Percentiles rank a stretch among this genome's conserved stretches.
These are phyloP conservation scores for Tetrapisispora namnaoensis DNA, from an alignment of 805 yeast genomes.

Conservation along the genomic window DNA sequence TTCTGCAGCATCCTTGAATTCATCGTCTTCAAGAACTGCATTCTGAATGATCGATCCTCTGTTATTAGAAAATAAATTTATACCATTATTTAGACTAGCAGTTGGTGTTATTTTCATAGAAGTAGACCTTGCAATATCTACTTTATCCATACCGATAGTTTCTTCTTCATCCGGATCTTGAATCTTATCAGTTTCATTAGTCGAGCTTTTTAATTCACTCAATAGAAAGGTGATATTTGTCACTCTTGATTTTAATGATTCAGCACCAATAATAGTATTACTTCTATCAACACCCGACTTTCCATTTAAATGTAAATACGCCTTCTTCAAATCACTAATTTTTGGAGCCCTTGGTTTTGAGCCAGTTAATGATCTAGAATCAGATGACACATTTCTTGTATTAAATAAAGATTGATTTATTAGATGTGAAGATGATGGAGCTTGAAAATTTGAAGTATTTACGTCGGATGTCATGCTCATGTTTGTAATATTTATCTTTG, in stretches of 20 bases:
- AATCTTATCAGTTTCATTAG: conserved; percentile 17
- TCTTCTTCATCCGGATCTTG: conserved; percentile 30
- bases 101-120: conserved; percentile 13
- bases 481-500: conserved; percentile 2
- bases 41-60: neutral
- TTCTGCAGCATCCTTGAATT: conserved; percentile 25
- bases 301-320: conserved; percentile 7
- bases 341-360: conserved; percentile 16
- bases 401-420: neutral
- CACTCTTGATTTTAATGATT: conserved; percentile 29
- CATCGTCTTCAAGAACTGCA: conserved; percentile 11
- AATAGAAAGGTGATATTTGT: conserved; percentile 30
- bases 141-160: conserved; percentile 24
- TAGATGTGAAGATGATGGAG: neutral
- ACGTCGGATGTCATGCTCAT: neutral
- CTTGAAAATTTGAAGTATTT: neutral
- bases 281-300: neutral
- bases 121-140: conserved; percentile 24
- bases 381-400: neutral
- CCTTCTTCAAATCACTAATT: conserved; percentile 23
- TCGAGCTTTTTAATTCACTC: conserved; percentile 21
- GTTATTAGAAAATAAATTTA: neutral
- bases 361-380: neutral
- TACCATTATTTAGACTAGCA: neutral
- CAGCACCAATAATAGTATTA: conserved; percentile 20